These are phyloP conservation scores for Chloranthus sessilifolius DNA, from an alignment of 164 flowering plant species.

Conservation along the genomic window DNA sequence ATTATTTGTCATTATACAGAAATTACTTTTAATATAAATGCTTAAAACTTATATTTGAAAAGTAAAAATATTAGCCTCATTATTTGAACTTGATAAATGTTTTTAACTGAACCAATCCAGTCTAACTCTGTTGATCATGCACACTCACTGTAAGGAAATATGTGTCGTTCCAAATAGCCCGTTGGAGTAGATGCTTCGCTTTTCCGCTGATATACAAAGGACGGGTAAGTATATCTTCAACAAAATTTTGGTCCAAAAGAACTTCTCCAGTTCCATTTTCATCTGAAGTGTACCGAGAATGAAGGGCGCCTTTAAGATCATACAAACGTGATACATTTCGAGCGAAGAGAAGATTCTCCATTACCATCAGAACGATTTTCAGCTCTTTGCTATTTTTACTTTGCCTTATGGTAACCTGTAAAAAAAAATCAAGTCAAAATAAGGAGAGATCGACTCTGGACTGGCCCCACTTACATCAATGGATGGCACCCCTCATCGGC, in stretches of 20 bases:
- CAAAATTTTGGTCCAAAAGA: slow-evolving; percentile 87
- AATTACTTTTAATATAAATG: too few relatives aligned
- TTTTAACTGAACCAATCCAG: too few relatives aligned
- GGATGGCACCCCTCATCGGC: too few relatives aligned
- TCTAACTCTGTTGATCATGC: too few relatives aligned
- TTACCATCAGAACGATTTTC: slow-evolving; percentile 76
- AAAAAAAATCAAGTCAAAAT: slow-evolving; percentile 1
- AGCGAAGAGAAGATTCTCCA: slow-evolving; percentile 86
- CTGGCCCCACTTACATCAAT: too few relatives aligned
- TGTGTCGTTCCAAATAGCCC: slow-evolving; percentile 96
- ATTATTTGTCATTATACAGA: too few relatives aligned
- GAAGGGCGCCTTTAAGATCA: slow-evolving; percentile 93
- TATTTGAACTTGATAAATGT: too few relatives aligned
- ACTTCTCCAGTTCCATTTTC: slow-evolving; percentile 58
- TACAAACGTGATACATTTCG: slow-evolving; percentile 59
- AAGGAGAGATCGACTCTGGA: too few relatives aligned
- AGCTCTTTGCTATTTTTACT: slow-evolving; percentile 63
- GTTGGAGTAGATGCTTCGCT: slow-evolving; percentile 55
- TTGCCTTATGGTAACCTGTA: slow-evolving; percentile 62
- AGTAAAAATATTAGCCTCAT: too few relatives aligned
- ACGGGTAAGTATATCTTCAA: slow-evolving; percentile 68
- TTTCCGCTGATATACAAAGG: slow-evolving; percentile 67
- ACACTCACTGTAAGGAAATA: slow-evolving; percentile 86
- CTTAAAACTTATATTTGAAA: too few relatives aligned
- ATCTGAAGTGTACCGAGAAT: slow-evolving; percentile 53